Evolutionary conservation across 495 filamentous ascomycete genomes (phyloP).

Genomic region (Penicillium psychrofluorescens): DNA sequence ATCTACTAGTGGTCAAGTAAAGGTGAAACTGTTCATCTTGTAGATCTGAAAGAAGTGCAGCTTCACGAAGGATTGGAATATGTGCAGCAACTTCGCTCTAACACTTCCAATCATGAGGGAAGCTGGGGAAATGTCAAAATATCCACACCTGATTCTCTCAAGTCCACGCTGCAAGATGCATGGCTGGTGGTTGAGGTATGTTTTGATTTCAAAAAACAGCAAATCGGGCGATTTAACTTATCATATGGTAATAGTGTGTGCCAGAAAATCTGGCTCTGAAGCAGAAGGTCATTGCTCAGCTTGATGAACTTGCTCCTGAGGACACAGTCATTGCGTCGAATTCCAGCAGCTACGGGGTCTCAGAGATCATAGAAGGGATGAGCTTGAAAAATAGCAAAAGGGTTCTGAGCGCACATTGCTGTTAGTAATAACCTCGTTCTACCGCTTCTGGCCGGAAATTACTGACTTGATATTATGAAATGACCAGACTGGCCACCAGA

Average conservation of each 20-base stretch:
- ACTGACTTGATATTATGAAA: too few species aligned
- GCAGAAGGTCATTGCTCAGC: conserved; percentile 17
- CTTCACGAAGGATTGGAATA: conserved; percentile 15
- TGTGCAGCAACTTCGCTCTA: conserved; percentile 15
- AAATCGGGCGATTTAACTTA: background rate
- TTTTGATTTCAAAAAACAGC: too few species aligned
- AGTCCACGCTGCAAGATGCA: conserved; percentile 12
- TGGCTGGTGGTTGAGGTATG: conserved; percentile 32
- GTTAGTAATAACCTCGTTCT: conserved; percentile 12
- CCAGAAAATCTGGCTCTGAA: conserved; percentile 26
- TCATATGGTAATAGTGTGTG: conserved; percentile 17
- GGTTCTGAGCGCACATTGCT: conserved; percentile 28
- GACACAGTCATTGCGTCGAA: conserved; percentile 32
- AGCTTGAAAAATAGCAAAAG: conserved; percentile 14
- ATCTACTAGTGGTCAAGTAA: conserved; percentile 25
- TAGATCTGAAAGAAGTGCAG: conserved; percentile 20
- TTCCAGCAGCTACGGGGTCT: conserved; percentile 31
- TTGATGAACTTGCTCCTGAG: conserved; percentile 18
- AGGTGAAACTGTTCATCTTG: conserved; percentile 21
- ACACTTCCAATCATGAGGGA: conserved; percentile 1
- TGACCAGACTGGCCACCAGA: conserved; percentile 34
- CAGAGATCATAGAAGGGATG: conserved; percentile 25
- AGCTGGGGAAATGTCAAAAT: conserved; percentile 12
- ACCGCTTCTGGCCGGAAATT: background rate
- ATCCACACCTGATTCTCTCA: conserved; percentile 7